A percentile compares a stretch with the other conserved stretches of the same genome.
phyloP scores from a whole-genome alignment of 2,329 filamentous ascomycete genomes.

The Fusarium lyarnte region DNA sequence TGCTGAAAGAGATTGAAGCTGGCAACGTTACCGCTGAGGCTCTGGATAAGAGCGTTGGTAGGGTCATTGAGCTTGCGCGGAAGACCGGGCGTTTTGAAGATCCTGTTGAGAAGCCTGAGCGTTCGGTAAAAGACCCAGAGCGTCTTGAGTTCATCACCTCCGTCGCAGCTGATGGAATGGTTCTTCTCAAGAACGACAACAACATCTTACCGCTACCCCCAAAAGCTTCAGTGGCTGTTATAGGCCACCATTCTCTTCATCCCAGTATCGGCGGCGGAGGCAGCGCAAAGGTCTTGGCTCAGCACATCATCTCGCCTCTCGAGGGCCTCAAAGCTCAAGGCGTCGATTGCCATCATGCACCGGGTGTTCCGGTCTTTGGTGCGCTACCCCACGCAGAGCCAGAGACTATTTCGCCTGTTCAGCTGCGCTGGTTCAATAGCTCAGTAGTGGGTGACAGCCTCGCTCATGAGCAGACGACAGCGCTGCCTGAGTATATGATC shows the following conservation, averaged over 20 bases:
- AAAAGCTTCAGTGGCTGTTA: not conserved
- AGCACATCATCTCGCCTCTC: not conserved
- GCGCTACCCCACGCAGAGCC: not conserved
- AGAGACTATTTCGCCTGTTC: not conserved
- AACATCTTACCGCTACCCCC: accelerated
- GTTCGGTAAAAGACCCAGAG: not conserved
- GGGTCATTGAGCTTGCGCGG: not conserved
- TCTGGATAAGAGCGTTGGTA: not conserved
- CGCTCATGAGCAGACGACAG: not conserved
- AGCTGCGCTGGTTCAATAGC: not conserved
- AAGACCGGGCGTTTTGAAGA: not conserved
- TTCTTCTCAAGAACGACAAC: not conserved
- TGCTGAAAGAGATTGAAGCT: not conserved
- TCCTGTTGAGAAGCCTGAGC: not conserved
- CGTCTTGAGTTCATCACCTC: not conserved
- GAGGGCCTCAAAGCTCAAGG: not conserved
- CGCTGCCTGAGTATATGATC: not conserved
- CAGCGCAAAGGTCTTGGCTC: constrained; percentile 4
- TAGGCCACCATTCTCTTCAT: not conserved
- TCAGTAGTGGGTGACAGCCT: not conserved
- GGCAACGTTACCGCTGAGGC: not conserved
- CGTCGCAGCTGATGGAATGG: not conserved
- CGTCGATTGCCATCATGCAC: not conserved
- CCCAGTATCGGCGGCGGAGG: not conserved
- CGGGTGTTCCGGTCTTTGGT: not conserved